Evolutionary conservation across 1,139 yeast genomes (phyloP), one percentile per base, ranked within the genome.

Genomic region (Debaryomycetaceae sp.): DNA sequence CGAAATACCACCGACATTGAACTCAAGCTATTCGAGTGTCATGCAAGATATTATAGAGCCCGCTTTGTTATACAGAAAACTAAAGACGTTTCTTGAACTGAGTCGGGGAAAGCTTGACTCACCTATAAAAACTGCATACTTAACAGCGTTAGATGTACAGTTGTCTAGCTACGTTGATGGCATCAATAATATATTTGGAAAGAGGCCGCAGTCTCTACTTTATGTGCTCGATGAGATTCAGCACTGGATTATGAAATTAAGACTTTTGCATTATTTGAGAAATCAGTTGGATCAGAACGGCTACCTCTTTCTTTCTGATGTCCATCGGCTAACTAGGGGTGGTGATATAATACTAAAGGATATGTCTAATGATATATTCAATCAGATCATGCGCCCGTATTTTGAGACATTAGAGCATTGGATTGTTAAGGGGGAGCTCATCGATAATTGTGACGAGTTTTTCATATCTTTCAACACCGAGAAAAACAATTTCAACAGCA

Each of bases 401-500:
- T 78, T 76, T 49, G 82, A 78, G 39, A 72, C 82, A 33, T 56
- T 87, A 5, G 75, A 75, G 42, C 73, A 74, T 39, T 91, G 97
- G 97, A 62, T 88, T 3, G 62, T 81, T 1, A 68, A 76, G 42
- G 97, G 97, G 1, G 82, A 79, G 43, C 61, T 89, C 20, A 66
- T 70, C 9, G 75, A 65, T 36, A 79, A 75, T 38, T 78, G 76
- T 13, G 72, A 74, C n/a, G 95, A 86, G 52, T 88, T 89, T 57
- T 91, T 90, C 55, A 81, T 89, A 8, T 60, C 62, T 4, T 72
- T 62, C 48, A 63, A 72, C 45, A 46, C 53, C 0, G 51, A 59
- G 4, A 60, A 65, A 24, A 57, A 58, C 14, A 62, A 68, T 39
- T 63, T 73, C 40, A 64, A 70, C 43, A 70, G 70, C 43, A 72